Conservation (phyloP, 208 protist species). For the Crithidia brevicula region DNA sequence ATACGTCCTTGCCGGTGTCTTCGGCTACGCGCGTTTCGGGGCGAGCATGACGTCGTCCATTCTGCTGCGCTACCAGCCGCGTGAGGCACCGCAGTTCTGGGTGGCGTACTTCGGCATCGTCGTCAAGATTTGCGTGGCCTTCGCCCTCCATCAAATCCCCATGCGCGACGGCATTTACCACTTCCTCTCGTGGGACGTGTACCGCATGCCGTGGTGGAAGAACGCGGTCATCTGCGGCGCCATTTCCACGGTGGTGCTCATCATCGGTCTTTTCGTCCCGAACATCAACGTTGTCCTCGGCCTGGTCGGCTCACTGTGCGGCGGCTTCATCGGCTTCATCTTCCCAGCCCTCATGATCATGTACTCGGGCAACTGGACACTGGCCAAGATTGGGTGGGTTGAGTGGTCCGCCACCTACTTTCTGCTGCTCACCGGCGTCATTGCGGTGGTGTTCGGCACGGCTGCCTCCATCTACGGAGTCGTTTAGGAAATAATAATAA, state of each 20-base stretch:
- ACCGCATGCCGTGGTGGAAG: conserved; percentile 56
- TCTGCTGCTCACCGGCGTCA: conserved; percentile 48
- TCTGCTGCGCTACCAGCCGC: conserved; percentile 69
- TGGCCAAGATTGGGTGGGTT: conserved; percentile 39
- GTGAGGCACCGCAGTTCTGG: conserved; percentile 44
- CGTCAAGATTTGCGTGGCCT: conserved; percentile 79
- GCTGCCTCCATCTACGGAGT: conserved; percentile 51
- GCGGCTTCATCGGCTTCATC: conserved; percentile 83
- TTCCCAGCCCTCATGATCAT: conserved; percentile 68
- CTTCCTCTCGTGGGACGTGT: conserved; percentile 48
- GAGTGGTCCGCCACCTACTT: conserved; percentile 53
- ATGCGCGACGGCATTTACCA: conserved; percentile 70
- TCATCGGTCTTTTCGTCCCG: conserved; percentile 76
- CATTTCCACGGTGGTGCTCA: conserved; percentile 34
- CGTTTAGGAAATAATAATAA: conserved; percentile 12
- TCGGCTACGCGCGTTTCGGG: conserved; percentile 79
- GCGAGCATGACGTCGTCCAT: conserved; percentile 47
- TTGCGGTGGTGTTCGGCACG: conserved; percentile 67
- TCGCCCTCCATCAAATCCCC: conserved; percentile 59
- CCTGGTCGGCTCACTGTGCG: conserved; percentile 73
- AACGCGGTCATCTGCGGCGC: conserved; percentile 44
- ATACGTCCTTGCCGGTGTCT: conserved; percentile 74
- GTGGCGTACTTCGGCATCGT: conserved; percentile 67
- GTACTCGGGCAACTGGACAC: conserved; percentile 57
- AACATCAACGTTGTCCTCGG: conserved; percentile 79